Percentiles rank a stretch among this genome's conserved stretches.
Evolutionary conservation across 768 basidiomycete species (phyloP).

Genomic region (Steccherinum ochraceum): DNA sequence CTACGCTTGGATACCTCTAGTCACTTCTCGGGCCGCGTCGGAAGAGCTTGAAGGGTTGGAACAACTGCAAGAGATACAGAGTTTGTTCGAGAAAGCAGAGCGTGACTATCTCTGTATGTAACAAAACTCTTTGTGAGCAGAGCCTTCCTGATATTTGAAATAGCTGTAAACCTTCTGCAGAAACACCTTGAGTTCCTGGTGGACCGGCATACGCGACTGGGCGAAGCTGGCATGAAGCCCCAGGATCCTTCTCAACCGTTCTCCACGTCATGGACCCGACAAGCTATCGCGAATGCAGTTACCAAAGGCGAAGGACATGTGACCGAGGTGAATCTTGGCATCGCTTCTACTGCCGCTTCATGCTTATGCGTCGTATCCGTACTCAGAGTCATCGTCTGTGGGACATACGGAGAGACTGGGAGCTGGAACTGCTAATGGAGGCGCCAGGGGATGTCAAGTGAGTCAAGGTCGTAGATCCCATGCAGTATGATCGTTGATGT

Average conservation of each 20-base stretch:
- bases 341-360: neutral
- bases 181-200: slow-evolving; percentile 60
- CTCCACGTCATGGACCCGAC: slow-evolving; percentile 54
- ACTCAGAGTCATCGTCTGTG: slow-evolving; percentile 65
- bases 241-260: slow-evolving; percentile 53
- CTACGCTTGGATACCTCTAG: slow-evolving; percentile 69
- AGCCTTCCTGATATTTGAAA: slow-evolving; percentile 7
- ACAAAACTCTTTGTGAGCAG: neutral
- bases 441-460: slow-evolving; percentile 23
- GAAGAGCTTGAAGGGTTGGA: slow-evolving; percentile 46
- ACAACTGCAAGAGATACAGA: slow-evolving; percentile 50
- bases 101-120: slow-evolving; percentile 75
- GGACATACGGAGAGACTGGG: slow-evolving; percentile 71
- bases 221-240: slow-evolving; percentile 33
- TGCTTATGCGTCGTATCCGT: neutral
- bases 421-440: slow-evolving; percentile 53
- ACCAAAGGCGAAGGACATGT: slow-evolving; percentile 55
- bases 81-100: slow-evolving; percentile 61
- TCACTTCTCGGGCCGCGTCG: slow-evolving; percentile 45
- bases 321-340: slow-evolving; percentile 55
- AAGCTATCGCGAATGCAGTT: slow-evolving; percentile 47
- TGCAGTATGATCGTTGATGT: no score
- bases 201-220: slow-evolving; percentile 31
- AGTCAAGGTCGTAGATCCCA: slow-evolving; percentile 36
- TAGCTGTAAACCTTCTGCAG: slow-evolving; percentile 72